These are phyloP conservation scores for Fusarium fracticaudum DNA, from an alignment of 2,329 filamentous ascomycete species.

Conservation along the genomic window DNA sequence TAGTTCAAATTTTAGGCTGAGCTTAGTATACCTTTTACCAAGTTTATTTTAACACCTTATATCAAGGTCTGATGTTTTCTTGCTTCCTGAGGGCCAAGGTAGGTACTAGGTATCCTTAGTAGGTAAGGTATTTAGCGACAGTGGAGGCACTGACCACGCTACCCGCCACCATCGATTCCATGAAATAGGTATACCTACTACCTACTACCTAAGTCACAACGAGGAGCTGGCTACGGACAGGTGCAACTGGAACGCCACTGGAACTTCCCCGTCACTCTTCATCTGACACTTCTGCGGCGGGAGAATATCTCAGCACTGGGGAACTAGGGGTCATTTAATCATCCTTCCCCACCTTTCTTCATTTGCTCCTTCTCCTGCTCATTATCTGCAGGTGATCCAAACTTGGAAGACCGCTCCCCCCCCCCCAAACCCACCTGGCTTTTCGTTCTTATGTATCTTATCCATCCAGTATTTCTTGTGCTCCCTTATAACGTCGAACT, in stretches of 20 bases:
- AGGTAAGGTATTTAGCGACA: neutral
- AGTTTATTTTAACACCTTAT: neutral
- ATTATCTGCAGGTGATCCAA: constrained; percentile 24
- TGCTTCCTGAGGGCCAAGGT: neutral
- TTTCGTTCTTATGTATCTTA: constrained; percentile 17
- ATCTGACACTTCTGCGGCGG: constrained; percentile 26
- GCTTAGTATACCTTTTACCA: neutral
- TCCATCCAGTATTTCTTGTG: constrained; percentile 24
- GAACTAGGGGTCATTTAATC: constrained; percentile 27
- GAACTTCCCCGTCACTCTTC: constrained; percentile 24
- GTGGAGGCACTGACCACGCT: constrained; percentile 14
- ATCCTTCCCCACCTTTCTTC: constrained; percentile 42
- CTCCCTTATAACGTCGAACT: constrained; percentile 19
- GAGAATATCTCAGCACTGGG: constrained; percentile 26
- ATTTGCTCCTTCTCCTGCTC: constrained; percentile 34
- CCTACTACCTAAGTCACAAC: neutral
- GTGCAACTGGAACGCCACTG: constrained; percentile 22
- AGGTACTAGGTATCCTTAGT: neutral
- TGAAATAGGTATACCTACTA: neutral
- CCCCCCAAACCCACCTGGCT: constrained; percentile 19
- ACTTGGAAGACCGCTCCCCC: constrained; percentile 28
- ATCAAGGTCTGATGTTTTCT: neutral
- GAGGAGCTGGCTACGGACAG: neutral
- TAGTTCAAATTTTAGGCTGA: no score
- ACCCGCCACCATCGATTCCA: neutral